Conservation (phyloP, 2,329 filamentous ascomycete species). For the Trichophyton rubrum region DNA sequence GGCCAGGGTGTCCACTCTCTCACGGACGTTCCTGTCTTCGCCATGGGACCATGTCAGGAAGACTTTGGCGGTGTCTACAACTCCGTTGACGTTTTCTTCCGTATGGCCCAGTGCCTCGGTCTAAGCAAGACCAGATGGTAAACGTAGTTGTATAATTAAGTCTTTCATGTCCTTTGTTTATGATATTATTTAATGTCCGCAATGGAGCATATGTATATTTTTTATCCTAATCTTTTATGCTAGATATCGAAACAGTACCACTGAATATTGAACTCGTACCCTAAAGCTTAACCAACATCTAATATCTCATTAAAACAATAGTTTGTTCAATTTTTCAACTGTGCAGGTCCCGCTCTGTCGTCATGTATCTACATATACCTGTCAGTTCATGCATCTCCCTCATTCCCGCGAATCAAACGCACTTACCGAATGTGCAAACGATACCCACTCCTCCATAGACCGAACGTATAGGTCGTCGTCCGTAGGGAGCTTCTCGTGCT, state of each 20-base stretch:
- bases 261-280: neutral
- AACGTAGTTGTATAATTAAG: neutral
- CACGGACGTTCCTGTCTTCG: conserved; percentile 68
- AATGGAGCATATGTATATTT: neutral
- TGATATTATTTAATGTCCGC: neutral
- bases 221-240: neutral
- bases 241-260: neutral
- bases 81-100: conserved; percentile 31
- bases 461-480: conserved; percentile 58
- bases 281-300: neutral
- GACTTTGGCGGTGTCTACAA: conserved; percentile 50
- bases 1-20: conserved; percentile 62
- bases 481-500: conserved; percentile 57
- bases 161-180: neutral
- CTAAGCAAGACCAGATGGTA: neutral
- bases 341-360: neutral
- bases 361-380: conserved; percentile 7
- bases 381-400: neutral
- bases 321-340: neutral
- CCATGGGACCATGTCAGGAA: conserved; percentile 66
- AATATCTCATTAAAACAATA: neutral
- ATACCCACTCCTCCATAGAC: conserved; percentile 68
- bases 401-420: neutral
- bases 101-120: conserved; percentile 30
- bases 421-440: conserved; percentile 55